Conservation (phyloP, 495 filamentous ascomycete species). For the Penicillium arizonense region DNA sequence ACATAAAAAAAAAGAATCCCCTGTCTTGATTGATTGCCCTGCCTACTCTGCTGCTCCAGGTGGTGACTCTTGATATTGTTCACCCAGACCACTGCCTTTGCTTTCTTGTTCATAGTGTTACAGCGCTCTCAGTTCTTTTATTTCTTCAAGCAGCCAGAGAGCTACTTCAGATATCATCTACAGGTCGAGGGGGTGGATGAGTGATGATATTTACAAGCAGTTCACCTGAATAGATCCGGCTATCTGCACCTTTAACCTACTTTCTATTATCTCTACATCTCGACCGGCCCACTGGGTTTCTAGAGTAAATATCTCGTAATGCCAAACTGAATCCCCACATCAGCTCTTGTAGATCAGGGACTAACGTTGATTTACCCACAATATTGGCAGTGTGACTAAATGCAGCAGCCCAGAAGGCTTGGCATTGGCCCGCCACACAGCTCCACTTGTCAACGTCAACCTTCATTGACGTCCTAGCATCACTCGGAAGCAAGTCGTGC, state of each 20-base stretch:
- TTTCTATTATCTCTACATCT: no score
- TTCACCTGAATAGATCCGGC: constrained; percentile 1
- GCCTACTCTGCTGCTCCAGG: constrained; percentile 4
- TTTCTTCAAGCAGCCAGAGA: background rate
- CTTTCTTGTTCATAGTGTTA: constrained; percentile 8
- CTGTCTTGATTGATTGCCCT: constrained; percentile 7
- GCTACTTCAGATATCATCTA: background rate
- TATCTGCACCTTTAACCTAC: background rate
- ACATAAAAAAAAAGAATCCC: constrained; percentile 12
- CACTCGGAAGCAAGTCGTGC: no score
- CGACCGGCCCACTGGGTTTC: no score
- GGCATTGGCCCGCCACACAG: background rate
- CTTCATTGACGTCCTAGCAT: no score
- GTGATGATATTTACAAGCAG: constrained; percentile 2
- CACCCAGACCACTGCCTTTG: background rate
- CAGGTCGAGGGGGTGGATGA: constrained; percentile 2
- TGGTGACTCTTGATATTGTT: constrained; percentile 1
- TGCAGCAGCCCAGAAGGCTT: background rate
- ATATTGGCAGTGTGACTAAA: no score
- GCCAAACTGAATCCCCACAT: no score
- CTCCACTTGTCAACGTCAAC: background rate
- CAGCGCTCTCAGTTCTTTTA: background rate
- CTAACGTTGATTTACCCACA: no score
- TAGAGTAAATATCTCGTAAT: no score
- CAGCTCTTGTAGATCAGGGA: no score